These are phyloP conservation scores for Beauveria bassiana DNA, from an alignment of 2,329 filamentous ascomycete species.

Conservation along the genomic window DNA sequence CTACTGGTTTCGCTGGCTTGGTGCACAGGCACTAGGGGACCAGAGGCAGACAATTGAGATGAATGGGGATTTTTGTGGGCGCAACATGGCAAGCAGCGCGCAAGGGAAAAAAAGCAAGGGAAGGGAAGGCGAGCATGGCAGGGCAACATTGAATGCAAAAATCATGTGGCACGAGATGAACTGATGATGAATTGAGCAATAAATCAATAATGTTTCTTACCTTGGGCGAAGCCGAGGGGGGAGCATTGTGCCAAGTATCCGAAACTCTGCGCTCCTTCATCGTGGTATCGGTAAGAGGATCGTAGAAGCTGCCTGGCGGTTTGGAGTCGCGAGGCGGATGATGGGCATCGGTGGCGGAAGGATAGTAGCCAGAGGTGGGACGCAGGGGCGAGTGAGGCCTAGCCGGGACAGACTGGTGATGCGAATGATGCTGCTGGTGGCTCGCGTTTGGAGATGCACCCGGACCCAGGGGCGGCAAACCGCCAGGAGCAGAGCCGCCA, in stretches of 20 bases:
- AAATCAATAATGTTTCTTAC: conserved; percentile 29
- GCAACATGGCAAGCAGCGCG: not conserved
- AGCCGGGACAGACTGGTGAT: conserved; percentile 4
- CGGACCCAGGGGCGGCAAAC: conserved; percentile 2
- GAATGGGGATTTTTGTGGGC: conserved; percentile 10
- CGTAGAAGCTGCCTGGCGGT: conserved; percentile 42
- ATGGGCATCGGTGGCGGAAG: conserved; percentile 20
- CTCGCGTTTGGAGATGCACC: conserved; percentile 10
- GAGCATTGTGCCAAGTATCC: conserved; percentile 41
- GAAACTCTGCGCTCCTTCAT: conserved; percentile 39
- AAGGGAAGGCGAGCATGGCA: not conserved
- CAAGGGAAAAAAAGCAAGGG: not conserved
- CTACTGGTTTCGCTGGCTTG: not conserved
- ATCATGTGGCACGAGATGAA: not conserved
- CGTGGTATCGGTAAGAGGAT: conserved; percentile 41
- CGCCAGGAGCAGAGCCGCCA: conserved; percentile 11
- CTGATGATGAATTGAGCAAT: conserved; percentile 6
- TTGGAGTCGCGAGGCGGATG: conserved; percentile 31
- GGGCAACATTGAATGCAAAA: not conserved
- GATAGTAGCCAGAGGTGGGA: conserved; percentile 35
- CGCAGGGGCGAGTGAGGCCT: conserved; percentile 32
- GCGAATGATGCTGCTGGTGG: conserved; percentile 12
- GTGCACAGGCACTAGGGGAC: conserved; percentile 8
- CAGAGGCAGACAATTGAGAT: conserved; percentile 6
- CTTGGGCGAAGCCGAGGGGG: conserved; percentile 38